Evolutionary conservation across 2,329 filamentous ascomycete species (phyloP).

Genomic region (Uncinocarpus reesii): DNA sequence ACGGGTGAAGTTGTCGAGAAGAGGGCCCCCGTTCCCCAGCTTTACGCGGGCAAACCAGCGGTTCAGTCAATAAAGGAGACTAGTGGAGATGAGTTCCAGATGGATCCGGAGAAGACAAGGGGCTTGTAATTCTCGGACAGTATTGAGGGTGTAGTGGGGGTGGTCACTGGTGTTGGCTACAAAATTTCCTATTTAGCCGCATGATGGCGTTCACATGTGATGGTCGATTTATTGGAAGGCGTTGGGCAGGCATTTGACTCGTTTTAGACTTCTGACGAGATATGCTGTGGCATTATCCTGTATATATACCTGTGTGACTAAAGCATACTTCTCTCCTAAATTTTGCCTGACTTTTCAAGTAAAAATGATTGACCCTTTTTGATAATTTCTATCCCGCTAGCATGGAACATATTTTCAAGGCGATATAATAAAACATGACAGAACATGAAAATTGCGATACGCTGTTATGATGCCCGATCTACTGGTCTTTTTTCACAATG

Average conservation of each 20-base stretch:
- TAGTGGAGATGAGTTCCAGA: slow-evolving; percentile 53
- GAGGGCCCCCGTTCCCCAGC: slow-evolving; percentile 47
- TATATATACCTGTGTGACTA: slow-evolving; percentile 11
- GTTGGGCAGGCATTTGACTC: neutral
- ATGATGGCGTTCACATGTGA: slow-evolving; percentile 2
- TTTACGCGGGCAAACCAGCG: slow-evolving; percentile 69
- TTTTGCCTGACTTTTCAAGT: neutral
- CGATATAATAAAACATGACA: neutral
- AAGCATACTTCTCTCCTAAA: slow-evolving; percentile 1
- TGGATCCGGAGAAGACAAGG: slow-evolving; percentile 41
- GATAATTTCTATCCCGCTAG: slow-evolving; percentile 2
- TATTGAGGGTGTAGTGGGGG: too few relatives aligned
- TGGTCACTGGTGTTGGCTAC: neutral
- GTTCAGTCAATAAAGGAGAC: slow-evolving; percentile 58
- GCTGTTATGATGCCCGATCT: neutral
- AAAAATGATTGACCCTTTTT: neutral
- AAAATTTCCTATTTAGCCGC: neutral
- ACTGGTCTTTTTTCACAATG: slow-evolving; percentile 15
- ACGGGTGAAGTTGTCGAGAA: slow-evolving; percentile 21
- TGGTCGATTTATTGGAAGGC: neutral
- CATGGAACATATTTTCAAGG: slow-evolving; percentile 4
- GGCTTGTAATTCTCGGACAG: slow-evolving; percentile 30
- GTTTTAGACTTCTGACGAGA: neutral
- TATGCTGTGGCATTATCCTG: neutral
- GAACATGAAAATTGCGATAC: neutral